These are phyloP conservation scores for Entamoeba moshkovskii DNA, from an alignment of 208 protist species.

Conservation along the genomic window DNA sequence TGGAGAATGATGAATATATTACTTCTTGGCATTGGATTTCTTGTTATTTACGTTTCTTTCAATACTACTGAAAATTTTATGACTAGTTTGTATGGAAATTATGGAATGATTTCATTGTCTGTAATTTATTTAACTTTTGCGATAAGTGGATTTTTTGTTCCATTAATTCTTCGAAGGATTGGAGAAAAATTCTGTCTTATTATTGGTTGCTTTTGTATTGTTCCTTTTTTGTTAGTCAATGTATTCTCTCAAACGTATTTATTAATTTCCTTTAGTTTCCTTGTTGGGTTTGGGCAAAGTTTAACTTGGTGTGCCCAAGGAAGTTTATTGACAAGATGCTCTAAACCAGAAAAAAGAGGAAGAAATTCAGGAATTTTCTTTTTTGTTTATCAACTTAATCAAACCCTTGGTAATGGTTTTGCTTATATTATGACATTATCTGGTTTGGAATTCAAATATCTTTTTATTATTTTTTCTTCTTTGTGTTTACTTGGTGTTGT, in stretches of 20 bases:
- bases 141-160: background rate
- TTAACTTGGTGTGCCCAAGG: background rate
- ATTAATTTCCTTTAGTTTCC: background rate
- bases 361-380: background rate
- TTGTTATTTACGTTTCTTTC: background rate
- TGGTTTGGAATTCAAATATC: background rate
- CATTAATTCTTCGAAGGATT: background rate
- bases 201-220: background rate
- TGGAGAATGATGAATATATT: background rate
- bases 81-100: background rate
- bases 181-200: background rate
- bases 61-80: conserved; percentile 1
- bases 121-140: background rate
- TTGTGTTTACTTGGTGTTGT: background rate
- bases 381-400: background rate
- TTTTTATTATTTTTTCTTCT: background rate
- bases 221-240: background rate
- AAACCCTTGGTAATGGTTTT: background rate
- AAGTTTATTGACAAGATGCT: background rate
- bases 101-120: background rate
- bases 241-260: background rate
- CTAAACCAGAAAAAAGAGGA: background rate
- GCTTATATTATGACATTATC: background rate
- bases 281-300: background rate
- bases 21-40: background rate